Conservation (phyloP, 768 basidiomycete species). For the Mycena venus region DNA sequence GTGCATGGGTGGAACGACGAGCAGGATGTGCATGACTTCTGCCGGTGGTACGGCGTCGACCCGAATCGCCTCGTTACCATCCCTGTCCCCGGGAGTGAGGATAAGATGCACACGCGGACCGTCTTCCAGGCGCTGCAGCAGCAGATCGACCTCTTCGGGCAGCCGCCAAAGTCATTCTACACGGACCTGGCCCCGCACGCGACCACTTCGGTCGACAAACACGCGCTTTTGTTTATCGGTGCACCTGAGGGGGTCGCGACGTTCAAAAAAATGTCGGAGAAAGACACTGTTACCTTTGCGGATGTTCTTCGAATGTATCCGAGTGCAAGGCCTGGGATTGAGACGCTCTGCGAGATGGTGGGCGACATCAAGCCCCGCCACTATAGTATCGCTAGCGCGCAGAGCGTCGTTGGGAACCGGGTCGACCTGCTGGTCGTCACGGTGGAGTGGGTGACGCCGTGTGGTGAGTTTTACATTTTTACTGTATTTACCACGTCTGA, state of each 20-base stretch:
- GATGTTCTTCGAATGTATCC: constrained; percentile 85
- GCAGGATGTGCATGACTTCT: constrained; percentile 89
- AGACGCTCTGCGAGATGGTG: constrained; percentile 87
- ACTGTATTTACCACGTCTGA: background rate
- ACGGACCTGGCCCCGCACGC: constrained; percentile 87
- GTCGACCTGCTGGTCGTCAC: constrained; percentile 97
- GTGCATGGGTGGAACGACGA: constrained; percentile 98
- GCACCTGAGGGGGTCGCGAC: constrained; percentile 91
- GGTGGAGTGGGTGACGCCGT: constrained; percentile 92
- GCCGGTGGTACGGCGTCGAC: constrained; percentile 91
- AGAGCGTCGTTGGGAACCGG: constrained; percentile 93
- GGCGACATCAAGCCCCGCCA: constrained; percentile 98
- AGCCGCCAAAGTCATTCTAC: constrained; percentile 97
- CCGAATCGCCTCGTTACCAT: constrained; percentile 85
- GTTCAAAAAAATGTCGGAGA: constrained; percentile 96
- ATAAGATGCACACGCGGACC: constrained; percentile 90
- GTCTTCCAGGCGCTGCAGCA: constrained; percentile 96
- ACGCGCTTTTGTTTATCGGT: constrained; percentile 91
- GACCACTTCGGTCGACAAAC: constrained; percentile 74
- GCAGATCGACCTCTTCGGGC: constrained; percentile 96
- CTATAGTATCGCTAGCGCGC: constrained; percentile 97
- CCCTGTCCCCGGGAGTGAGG: constrained; percentile 75
- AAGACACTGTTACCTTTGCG: constrained; percentile 94
- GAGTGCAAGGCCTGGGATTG: constrained; percentile 86
- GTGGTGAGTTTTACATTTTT: constrained; percentile 65